These are phyloP conservation scores for Colletotrichum somersetense DNA, from an alignment of 2,329 filamentous ascomycete genomes.

Conservation along the genomic window DNA sequence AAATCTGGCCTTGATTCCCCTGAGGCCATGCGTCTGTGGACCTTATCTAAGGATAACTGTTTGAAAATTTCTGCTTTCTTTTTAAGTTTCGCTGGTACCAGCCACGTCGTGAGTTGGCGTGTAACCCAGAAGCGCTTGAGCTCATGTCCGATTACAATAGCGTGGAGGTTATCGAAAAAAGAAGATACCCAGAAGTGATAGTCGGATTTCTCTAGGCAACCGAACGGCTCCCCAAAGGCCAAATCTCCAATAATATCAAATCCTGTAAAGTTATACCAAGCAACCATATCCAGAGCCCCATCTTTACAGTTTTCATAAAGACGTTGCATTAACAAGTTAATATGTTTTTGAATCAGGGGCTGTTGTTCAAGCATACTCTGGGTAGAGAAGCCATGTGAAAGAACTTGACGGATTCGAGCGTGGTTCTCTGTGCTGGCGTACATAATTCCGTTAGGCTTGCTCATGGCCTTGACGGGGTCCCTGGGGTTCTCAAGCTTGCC, in stretches of 20 bases:
- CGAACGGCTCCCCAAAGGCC: conserved; percentile 49
- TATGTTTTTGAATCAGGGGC: conserved; percentile 46
- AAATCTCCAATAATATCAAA: conserved; percentile 42
- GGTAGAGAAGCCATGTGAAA: conserved; percentile 50
- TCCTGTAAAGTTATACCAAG: conserved; percentile 43
- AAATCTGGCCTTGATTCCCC: conserved; percentile 42
- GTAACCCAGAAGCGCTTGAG: conserved; percentile 16
- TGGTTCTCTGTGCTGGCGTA: conserved; percentile 42
- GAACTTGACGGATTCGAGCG: conserved; percentile 42
- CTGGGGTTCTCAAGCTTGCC: conserved; percentile 25
- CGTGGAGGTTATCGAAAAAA: conserved; percentile 43
- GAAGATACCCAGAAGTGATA: conserved; percentile 47
- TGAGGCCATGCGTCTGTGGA: conserved; percentile 36
- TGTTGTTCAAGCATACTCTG: conserved; percentile 50
- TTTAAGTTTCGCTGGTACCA: conserved; percentile 16
- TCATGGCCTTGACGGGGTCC: conserved; percentile 19
- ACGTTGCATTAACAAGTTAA: conserved; percentile 49
- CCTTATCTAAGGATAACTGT: conserved; percentile 4
- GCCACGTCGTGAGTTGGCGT: conserved; percentile 9
- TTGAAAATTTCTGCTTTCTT: too few relatives aligned
- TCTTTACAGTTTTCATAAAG: conserved; percentile 44
- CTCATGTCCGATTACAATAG: conserved; percentile 7
- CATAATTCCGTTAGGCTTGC: conserved; percentile 34
- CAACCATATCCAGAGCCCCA: conserved; percentile 28
- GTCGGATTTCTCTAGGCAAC: conserved; percentile 44